Evolutionary conservation across 495 filamentous ascomycete species (phyloP).

Genomic region (Physcia stellaris): DNA sequence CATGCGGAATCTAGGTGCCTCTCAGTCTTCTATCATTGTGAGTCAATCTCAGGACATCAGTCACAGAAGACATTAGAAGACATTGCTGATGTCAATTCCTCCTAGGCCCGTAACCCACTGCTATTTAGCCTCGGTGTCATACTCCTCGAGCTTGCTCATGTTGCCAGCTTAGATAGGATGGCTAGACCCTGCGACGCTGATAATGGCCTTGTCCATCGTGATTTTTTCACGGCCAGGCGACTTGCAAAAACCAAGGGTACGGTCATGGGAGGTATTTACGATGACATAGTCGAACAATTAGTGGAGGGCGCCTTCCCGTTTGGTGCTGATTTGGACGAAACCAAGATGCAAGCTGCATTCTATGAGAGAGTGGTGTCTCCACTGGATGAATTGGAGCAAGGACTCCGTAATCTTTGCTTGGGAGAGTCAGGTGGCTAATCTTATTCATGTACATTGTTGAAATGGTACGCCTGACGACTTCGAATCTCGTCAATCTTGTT

Average conservation of each 20-base stretch:
- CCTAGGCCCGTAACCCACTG: constrained; percentile 11
- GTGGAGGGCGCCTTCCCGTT: constrained; percentile 25
- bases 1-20: no score
- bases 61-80: no score
- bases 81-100: no score
- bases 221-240: constrained; percentile 20
- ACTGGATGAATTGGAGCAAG: constrained; percentile 17
- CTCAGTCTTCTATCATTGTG: no score
- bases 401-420: constrained; percentile 9
- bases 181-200: constrained; percentile 6
- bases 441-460: no score
- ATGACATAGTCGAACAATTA: constrained; percentile 24
- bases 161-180: constrained; percentile 10
- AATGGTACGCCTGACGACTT: no score
- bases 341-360: constrained; percentile 20
- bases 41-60: no score
- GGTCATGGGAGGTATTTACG: constrained; percentile 28
- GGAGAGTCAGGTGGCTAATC: no score
- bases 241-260: constrained; percentile 26
- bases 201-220: constrained; percentile 9
- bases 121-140: constrained; percentile 20
- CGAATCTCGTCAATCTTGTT: no score
- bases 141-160: constrained; percentile 19
- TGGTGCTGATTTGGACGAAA: constrained; percentile 18
- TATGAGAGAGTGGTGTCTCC: constrained; percentile 23